Base-by-base conservation (phyloP, 148 eudicot species). In the Chenopodium quinoa region DNA sequence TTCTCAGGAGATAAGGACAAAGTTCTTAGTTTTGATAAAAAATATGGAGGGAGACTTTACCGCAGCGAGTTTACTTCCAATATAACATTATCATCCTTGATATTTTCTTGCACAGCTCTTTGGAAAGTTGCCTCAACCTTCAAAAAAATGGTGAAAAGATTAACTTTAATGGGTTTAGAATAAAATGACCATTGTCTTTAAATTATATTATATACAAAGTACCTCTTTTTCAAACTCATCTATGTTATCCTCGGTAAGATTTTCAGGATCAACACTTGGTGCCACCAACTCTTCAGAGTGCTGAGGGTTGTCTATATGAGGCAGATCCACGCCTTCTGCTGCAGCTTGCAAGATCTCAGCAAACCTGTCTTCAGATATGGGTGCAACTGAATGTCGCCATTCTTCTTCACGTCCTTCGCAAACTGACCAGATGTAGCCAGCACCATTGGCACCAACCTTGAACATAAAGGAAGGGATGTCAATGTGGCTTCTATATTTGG, bases 171-270 rank as follows among this genome's bases (percentile, higher is more conserved):
- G 40, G 52, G 75, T 29, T 60, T 62, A 52, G 62, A 77, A 68
- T 58, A 22, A 6, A 31, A 82, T 50, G 27, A 52, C 75, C n/a
- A 67, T 11, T 29, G 34, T 23, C 32, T 56, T 75, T 20, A 54
- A 52, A 31, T 50, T 73, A 20, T 34, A 40, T 40, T 40, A 40
- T 40, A 40, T 5, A 75, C 19, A 67, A 77, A 11, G 71, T 82
- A 94, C 98, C 97, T 95, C 98, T 80, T 85, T 93, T 86, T 95
- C 97, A 88, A 95, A 95, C 83, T 86, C 96, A 87, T 90, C 96
- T 54, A 86, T 89, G 40, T 48, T 76, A 60, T 90, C 94, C 17
- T 90, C 92, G 40, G 65, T 78, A 78, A 85, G 89, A 79, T 86
- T 47, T 34, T 78, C 93, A 71, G 96, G 89, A 85, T 88, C 90